Evolutionary conservation across 78 protist genomes (phyloP), one percentile per base, ranked within the genome.

Genomic region (Diacronema lutheri): DNA sequence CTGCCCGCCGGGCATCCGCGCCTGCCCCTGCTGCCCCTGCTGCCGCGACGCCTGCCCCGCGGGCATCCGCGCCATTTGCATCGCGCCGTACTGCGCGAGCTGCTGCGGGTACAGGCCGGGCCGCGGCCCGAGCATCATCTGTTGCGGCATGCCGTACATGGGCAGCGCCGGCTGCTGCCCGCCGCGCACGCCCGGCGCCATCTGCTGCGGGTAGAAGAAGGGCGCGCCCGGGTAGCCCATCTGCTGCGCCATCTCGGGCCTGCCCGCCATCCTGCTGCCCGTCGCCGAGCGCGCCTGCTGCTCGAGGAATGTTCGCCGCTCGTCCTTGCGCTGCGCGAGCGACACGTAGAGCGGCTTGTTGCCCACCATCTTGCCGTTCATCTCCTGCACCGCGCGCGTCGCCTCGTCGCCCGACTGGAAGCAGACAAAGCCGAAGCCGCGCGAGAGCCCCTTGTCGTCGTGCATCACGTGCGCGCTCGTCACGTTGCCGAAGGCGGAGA

Each of bases 391-490:
- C 68, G 99, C 99, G 66, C 84, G 65, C 71, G 92, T 81, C 55
- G 99, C 99, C 89, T 95, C 99, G 80, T 97, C 99, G 13, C 92
- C 83, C 29, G 87, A 13, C 29, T 83, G 33, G 93, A 96, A 97
- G 84, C 98, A 94, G 55, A 98, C 98, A 72, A 97, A 98, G 64
- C 99, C 99, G 84, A 98, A 98, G 58, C 99, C 97, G 81, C 87
- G 88, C 16, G 93, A 78, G 44, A 33, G 37, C 38, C 65, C 85
- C 60, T 77, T 50, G 84, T 80, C 86, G 91, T 97, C 98, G 40
- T 61, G 23, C 98, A 96, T 95, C 66, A 98, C 94, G 83, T 83
- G 81, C 77, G 92, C 90, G 5, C 94, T 85, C 76, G 97, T 92
- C 92, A 98, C 94, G 86, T 94, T 87, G 38, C 99, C 99, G 78